These are phyloP conservation scores for Medicago arabica DNA, from an alignment of 306 rosid genomes.

Conservation along the genomic window DNA sequence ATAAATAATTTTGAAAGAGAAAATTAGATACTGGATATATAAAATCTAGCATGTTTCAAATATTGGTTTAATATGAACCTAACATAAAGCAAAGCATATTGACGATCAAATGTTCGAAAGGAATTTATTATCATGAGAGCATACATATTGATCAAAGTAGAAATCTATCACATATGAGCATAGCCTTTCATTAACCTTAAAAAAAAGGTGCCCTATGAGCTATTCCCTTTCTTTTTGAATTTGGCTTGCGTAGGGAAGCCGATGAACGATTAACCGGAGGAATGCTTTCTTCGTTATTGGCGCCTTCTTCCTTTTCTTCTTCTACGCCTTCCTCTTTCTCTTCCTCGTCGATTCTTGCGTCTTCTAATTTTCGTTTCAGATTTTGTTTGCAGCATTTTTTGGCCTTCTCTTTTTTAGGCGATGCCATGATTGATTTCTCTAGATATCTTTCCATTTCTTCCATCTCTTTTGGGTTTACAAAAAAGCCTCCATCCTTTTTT, in stretches of 20 bases:
- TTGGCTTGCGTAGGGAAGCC: background rate
- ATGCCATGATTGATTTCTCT: background rate
- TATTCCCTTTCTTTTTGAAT: conserved; percentile 3
- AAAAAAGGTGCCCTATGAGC: conserved; percentile 2
- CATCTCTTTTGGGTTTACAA: background rate
- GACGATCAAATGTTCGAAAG: background rate
- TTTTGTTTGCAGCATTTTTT: background rate
- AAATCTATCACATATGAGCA: background rate
- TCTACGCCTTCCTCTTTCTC: background rate
- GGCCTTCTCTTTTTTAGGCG: background rate
- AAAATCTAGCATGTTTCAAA: background rate
- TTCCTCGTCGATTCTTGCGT: background rate
- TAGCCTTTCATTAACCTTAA: background rate
- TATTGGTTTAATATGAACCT: background rate
- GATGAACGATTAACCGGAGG: background rate
- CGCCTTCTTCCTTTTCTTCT: background rate
- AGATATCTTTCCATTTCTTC: background rate
- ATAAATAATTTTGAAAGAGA: no score
- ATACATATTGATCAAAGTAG: background rate
- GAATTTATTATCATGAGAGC: background rate
- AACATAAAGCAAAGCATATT: background rate
- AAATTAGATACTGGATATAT: no score
- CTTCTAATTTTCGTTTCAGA: background rate
- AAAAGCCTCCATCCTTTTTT: background rate
- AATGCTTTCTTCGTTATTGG: background rate